phyloP scores from a whole-genome alignment of 75 land plant genomes.

The Chamaecyparis obtusa region DNA sequence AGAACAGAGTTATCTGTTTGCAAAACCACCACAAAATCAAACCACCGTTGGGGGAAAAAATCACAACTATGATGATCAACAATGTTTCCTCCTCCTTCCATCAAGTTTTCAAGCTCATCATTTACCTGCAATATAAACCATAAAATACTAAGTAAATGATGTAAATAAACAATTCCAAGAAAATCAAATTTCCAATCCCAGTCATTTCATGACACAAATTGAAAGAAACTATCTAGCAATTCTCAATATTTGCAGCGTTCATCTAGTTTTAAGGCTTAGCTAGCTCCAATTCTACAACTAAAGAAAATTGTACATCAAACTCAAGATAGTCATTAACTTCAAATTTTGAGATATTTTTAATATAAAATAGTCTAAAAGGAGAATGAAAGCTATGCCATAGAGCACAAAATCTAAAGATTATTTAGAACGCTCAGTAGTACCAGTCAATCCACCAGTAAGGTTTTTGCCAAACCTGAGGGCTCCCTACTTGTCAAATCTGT shows the following conservation, averaged over 20 bases:
- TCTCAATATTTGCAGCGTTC: background rate
- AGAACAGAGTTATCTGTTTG: conserved; percentile 86
- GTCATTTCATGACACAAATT: background rate
- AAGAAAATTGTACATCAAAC: background rate
- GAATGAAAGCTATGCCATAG: background rate
- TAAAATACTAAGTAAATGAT: background rate
- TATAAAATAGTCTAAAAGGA: background rate
- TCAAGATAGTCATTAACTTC: background rate
- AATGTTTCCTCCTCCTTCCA: conserved; percentile 85
- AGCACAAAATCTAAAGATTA: background rate
- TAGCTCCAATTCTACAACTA: background rate
- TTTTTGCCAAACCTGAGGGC: background rate
- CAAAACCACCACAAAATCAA: conserved; percentile 84
- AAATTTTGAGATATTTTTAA: background rate
- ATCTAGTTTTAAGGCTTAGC: background rate
- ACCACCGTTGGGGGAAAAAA: conserved; percentile 96
- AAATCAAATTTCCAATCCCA: background rate
- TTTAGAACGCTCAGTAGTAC: background rate
- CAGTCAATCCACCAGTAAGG: background rate
- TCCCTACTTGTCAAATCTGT: background rate
- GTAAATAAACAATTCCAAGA: background rate
- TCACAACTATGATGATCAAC: conserved; percentile 93
- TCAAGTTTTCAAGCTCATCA: conserved; percentile 85
- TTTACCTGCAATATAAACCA: conserved; percentile 47
- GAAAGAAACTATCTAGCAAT: background rate